Evolutionary conservation across 2,329 filamentous ascomycete species (phyloP), one percentile per base, ranked within the genome.

Genomic region (Parasarocladium wereldwijsianum): DNA sequence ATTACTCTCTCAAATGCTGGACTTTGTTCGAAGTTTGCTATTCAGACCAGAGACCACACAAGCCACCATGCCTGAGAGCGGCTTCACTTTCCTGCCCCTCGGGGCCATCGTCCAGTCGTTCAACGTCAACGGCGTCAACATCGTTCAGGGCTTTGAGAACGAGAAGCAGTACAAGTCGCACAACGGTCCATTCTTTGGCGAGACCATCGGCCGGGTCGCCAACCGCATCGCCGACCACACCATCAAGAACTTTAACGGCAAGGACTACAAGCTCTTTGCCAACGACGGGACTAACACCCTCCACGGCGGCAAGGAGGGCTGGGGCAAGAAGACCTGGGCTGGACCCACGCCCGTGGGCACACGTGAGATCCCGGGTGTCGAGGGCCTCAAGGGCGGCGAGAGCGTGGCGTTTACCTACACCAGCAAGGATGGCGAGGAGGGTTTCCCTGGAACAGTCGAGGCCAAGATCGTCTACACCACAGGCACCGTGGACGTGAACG

Each of bases 381-480:
- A 64, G 39, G 50, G 60, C 6, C 49, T 66, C 6, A 45, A 70
- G 35, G 76, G 72, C 17, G 75, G 70, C 36, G 72, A 82, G 56
- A 74, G 65, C 31, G 62, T 83, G 27, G 55, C 67, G 40, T 85
- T 81, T 50, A 66, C 59, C 13, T 66, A 75, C 15, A 51, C 66
- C 29, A 90, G 81, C 54, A 61, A 66, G 41, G 77, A 96, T 46
- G 83, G 81, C 5, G 87, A 96, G 36, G 79, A 93, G 53, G 83
- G 83, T 1, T 96, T 81, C 51, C 90, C 90, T 0, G 90, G 90
- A 2, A 80, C 80, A 1, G 75, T 96, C 3, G 70, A 86, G 46
- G 66, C 75, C 32, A 73, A 64, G 35, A 74, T 93, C 17, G 75
- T 74, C 53, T 98, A 96, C 52, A 82, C 76, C 0, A 66, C 78